phyloP scores from a whole-genome alignment of 208 protist species.

The Trypanosoma conorhini region DNA sequence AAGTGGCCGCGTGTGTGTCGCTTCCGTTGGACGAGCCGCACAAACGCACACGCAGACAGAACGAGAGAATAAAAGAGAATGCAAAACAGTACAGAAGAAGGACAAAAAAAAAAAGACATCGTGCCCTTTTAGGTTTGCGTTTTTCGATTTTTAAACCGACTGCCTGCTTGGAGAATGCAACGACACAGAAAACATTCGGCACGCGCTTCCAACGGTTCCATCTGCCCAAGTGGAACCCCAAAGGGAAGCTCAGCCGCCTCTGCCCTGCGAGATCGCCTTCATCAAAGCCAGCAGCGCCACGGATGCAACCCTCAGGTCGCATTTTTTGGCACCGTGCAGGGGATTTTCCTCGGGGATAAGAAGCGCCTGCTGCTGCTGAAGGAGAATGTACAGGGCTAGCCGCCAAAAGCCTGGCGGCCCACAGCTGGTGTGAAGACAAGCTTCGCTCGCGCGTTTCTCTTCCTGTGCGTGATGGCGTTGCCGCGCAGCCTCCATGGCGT shows the following conservation, averaged over 20 bases:
- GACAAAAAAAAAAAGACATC: background rate
- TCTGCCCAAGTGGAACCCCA: background rate
- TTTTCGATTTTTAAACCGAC: background rate
- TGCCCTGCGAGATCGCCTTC: conserved; percentile 15
- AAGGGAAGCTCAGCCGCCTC: background rate
- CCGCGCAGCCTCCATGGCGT: background rate
- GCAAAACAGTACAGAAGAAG: background rate
- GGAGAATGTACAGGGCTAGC: conserved; percentile 13
- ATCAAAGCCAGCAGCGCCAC: conserved; percentile 19
- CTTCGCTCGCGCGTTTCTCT: background rate
- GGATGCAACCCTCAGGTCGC: background rate
- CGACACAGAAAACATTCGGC: background rate
- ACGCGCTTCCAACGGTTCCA: background rate
- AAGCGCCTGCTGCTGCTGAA: conserved; percentile 17
- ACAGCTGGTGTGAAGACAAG: background rate
- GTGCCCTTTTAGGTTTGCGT: background rate
- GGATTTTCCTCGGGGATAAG: background rate
- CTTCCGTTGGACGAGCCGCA: background rate
- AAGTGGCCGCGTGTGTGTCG: background rate
- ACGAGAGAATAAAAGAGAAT: background rate
- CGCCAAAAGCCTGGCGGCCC: conserved; percentile 17
- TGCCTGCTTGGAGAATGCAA: background rate
- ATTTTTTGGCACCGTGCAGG: background rate
- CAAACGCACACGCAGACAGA: background rate
- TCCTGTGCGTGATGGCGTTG: background rate